Percentiles rank a stretch among this genome's conserved stretches.
phyloP scores from a whole-genome alignment of 495 filamentous ascomycete genomes.

The Lichenothelia convexa region DNA sequence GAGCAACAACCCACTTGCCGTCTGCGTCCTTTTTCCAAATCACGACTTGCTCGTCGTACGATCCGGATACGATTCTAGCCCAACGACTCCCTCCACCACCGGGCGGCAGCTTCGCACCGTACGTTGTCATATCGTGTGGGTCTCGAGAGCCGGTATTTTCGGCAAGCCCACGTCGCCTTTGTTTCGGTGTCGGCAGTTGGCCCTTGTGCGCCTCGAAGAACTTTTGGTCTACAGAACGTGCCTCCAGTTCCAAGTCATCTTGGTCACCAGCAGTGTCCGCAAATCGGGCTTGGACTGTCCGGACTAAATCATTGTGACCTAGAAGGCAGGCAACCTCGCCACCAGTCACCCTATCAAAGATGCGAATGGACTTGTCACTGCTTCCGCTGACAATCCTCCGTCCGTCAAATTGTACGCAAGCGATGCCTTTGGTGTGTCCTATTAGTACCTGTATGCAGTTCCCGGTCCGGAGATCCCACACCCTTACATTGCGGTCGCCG shows the following conservation, averaged over 20 bases:
- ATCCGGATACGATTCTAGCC: conserved; percentile 81
- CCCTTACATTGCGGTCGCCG: conserved; percentile 75
- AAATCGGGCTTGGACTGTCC: conserved; percentile 86
- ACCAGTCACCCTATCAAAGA: conserved; percentile 70
- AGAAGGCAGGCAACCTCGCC: conserved; percentile 75
- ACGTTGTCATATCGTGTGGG: conserved; percentile 56
- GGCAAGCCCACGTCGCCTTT: conserved; percentile 6
- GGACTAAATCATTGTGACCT: conserved; percentile 66
- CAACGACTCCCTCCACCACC: conserved; percentile 75
- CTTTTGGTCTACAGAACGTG: conserved; percentile 47
- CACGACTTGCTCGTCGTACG: conserved; percentile 87
- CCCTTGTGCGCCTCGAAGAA: conserved; percentile 24
- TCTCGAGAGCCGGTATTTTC: conserved; percentile 55
- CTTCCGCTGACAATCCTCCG: conserved; percentile 90
- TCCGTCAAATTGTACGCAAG: conserved; percentile 95
- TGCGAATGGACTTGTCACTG: conserved; percentile 84
- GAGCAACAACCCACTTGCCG: conserved; percentile 59
- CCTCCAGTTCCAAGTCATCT: conserved; percentile 52
- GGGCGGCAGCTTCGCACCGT: conserved; percentile 69
- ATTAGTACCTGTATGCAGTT: conserved; percentile 54
- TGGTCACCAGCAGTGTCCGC: conserved; percentile 68
- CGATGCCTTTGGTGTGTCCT: conserved; percentile 89
- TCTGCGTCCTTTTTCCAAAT: conserved; percentile 78
- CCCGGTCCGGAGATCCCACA: conserved; percentile 80
- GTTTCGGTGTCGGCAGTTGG: conserved; percentile 7